phyloP scores from a whole-genome alignment of 768 basidiomycete genomes.

The Boletus bicolor region DNA sequence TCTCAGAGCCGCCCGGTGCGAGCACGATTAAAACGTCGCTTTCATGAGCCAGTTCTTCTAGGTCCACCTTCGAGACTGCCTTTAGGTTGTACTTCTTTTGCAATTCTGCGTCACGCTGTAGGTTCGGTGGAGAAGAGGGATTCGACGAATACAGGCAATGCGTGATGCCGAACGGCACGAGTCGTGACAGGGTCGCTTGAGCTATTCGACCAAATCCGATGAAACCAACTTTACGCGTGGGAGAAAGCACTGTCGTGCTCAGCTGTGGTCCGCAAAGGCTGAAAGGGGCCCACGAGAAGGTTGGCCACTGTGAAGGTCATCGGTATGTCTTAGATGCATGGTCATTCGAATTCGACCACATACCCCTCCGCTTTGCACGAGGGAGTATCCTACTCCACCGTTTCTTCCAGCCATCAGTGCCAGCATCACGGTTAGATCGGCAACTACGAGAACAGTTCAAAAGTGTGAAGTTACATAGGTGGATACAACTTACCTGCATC shows the following conservation, averaged over 20 bases:
- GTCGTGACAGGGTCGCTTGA: constrained; percentile 74
- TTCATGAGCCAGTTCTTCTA: constrained; percentile 67
- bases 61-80: constrained; percentile 52
- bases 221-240: constrained; percentile 76
- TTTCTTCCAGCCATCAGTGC: constrained; percentile 92
- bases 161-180: constrained; percentile 80
- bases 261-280: constrained; percentile 81
- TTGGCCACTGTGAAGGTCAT: constrained; percentile 63
- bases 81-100: constrained; percentile 36
- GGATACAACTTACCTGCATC: constrained; percentile 63
- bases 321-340: background rate
- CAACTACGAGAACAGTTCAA: constrained; percentile 51
- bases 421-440: constrained; percentile 88
- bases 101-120: constrained; percentile 36
- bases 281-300: constrained; percentile 78
- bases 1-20: constrained; percentile 68
- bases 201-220: constrained; percentile 95
- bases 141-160: constrained; percentile 66
- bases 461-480: background rate
- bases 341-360: constrained; percentile 17
- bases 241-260: constrained; percentile 48
- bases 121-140: constrained; percentile 46
- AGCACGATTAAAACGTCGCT: constrained; percentile 87
- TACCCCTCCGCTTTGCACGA: constrained; percentile 72
- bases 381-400: constrained; percentile 54